Conservation (phyloP, 257 asterid genomes). For the Penstemon barbatus region DNA sequence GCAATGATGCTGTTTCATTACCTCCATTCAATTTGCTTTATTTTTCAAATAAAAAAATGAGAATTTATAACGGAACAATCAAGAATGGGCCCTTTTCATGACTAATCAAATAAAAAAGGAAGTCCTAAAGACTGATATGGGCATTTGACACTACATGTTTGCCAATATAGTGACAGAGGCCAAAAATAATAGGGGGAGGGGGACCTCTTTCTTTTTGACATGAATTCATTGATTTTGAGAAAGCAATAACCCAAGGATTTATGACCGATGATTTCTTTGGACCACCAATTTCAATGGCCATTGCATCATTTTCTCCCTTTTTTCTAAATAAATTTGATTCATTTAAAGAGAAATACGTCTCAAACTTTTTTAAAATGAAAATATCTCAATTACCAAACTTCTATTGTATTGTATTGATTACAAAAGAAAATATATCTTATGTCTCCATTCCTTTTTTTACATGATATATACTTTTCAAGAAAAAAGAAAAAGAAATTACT, state of each 20-base stretch:
- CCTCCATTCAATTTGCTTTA: neutral
- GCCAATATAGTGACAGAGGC: conserved; percentile 25
- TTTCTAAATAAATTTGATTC: too few relatives aligned
- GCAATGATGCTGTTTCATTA: neutral
- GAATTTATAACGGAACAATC: neutral
- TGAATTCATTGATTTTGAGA: conserved; percentile 10
- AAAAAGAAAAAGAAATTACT: too few relatives aligned
- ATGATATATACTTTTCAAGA: too few relatives aligned
- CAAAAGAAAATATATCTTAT: too few relatives aligned
- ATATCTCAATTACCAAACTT: too few relatives aligned
- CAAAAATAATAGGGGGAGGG: conserved; percentile 19
- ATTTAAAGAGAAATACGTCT: too few relatives aligned
- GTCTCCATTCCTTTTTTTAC: too few relatives aligned
- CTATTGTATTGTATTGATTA: too few relatives aligned
- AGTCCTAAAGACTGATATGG: neutral
- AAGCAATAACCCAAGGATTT: neutral
- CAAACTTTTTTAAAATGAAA: too few relatives aligned
- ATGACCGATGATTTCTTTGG: conserved; percentile 21
- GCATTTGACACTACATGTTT: conserved; percentile 27
- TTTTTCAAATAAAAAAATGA: neutral
- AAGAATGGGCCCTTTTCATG: neutral
- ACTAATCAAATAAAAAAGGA: neutral
- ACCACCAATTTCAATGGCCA: conserved; percentile 24
- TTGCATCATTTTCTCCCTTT: neutral
- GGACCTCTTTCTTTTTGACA: conserved; percentile 21